phyloP scores from a whole-genome alignment of 1,284 basidiomycete species.

The Trichosporon faecale region DNA sequence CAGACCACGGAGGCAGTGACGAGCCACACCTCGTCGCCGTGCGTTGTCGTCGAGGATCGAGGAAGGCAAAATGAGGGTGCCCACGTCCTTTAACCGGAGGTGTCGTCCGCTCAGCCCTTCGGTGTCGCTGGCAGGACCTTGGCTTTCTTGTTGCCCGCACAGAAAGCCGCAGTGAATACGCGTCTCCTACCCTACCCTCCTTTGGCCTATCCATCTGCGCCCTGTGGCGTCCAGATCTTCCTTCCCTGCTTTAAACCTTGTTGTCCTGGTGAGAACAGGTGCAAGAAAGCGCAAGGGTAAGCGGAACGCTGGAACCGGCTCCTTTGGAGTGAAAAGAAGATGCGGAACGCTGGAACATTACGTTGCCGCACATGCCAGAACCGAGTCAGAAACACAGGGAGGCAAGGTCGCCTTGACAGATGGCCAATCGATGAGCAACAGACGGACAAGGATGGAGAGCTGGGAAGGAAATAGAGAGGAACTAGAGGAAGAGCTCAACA shows the following conservation, averaged over 20 bases:
- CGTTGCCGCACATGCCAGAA: no score
- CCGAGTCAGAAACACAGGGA: no score
- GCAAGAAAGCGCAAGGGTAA: not conserved
- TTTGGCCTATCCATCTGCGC: not conserved
- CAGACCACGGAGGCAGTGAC: no score
- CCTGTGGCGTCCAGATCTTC: not conserved
- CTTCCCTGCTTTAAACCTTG: not conserved
- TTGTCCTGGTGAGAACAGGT: no score
- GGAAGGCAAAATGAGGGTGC: not conserved
- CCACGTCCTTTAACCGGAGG: not conserved
- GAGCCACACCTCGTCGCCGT: not conserved
- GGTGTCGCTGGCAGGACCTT: not conserved
- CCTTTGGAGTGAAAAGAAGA: not conserved
- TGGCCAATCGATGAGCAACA: no score
- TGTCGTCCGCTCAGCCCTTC: not conserved
- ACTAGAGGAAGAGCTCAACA: not conserved
- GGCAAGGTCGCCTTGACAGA: no score
- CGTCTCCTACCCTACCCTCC: not conserved
- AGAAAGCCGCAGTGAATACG: not conserved
- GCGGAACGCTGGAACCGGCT: not conserved
- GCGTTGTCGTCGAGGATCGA: no score
- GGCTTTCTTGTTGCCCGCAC: not conserved
- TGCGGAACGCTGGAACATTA: not conserved
- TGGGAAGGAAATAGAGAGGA: not conserved
- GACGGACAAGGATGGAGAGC: no score